A percentile compares a stretch with the other conserved stretches of the same genome.
phyloP scores from a whole-genome alignment of 805 yeast species.

The Candida sphagnicola region DNA sequence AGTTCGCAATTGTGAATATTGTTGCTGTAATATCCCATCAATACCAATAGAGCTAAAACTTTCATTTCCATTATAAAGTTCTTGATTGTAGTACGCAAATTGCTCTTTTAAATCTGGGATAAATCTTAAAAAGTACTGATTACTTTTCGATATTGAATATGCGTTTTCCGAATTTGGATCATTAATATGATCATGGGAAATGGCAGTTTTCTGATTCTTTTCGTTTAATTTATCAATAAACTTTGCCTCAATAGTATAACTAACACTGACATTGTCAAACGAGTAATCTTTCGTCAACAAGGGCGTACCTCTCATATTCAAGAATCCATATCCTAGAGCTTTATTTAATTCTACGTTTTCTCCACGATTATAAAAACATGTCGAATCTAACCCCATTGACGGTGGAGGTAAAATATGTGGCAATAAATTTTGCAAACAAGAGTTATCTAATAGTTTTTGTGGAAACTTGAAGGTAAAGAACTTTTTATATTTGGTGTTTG shows the following conservation, averaged over 20 bases:
- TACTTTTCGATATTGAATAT: conserved; percentile 32
- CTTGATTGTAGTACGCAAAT: conserved; percentile 21
- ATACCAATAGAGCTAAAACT: conserved; percentile 29
- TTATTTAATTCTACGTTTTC: conserved; percentile 32
- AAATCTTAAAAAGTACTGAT: conserved; percentile 36
- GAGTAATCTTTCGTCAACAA: conserved; percentile 45
- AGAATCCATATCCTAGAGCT: conserved; percentile 53
- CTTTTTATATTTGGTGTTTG: conserved; percentile 50
- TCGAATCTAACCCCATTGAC: conserved; percentile 36
- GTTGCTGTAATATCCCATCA: conserved; percentile 29
- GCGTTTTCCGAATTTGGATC: conserved; percentile 27
- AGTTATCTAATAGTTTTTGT: conserved; percentile 45
- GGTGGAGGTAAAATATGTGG: conserved; percentile 43
- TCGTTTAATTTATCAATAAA: conserved; percentile 44
- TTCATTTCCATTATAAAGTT: conserved; percentile 21
- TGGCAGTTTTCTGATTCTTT: conserved; percentile 23
- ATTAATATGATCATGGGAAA: conserved; percentile 34
- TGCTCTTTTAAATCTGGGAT: conserved; percentile 34
- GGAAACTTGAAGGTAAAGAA: conserved; percentile 60
- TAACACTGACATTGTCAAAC: conserved; percentile 41
- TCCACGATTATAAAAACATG: conserved; percentile 33
- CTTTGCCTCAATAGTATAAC: conserved; percentile 52
- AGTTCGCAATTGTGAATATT: conserved; percentile 22
- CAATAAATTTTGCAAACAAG: conserved; percentile 43
- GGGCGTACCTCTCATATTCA: conserved; percentile 50